These are phyloP conservation scores for Mortierella alpina DNA, from an alignment of 192 early-diverging fungal species.

Conservation along the genomic window DNA sequence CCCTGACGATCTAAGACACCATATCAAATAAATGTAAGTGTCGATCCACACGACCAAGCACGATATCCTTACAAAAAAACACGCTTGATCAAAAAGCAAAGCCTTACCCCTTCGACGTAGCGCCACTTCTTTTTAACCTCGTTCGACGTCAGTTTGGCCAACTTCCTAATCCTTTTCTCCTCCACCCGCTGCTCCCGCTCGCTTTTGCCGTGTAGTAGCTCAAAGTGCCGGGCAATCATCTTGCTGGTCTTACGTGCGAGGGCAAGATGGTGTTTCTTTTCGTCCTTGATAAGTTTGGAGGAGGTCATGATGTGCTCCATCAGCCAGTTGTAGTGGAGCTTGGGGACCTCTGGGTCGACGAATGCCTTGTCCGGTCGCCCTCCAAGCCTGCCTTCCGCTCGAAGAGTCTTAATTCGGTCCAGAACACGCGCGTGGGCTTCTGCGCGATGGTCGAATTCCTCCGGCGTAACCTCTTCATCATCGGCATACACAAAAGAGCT, in stretches of 20 bases:
- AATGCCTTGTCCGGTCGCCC: slow-evolving; percentile 50
- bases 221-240: slow-evolving; percentile 66
- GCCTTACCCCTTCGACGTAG: slow-evolving; percentile 69
- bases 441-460: slow-evolving; percentile 52
- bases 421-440: slow-evolving; percentile 55
- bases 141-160: slow-evolving; percentile 75
- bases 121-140: slow-evolving; percentile 80
- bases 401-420: slow-evolving; percentile 56
- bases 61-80: not conserved
- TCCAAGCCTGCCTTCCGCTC: slow-evolving; percentile 60
- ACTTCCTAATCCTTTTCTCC: slow-evolving; percentile 55
- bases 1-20: slow-evolving; percentile 53
- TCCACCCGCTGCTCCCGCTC: slow-evolving; percentile 55
- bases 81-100: not conserved
- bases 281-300: slow-evolving; percentile 53
- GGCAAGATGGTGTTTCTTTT: slow-evolving; percentile 53
- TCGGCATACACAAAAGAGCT: slow-evolving; percentile 68
- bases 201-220: slow-evolving; percentile 64
- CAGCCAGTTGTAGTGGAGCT: slow-evolving; percentile 59
- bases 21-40: not conserved
- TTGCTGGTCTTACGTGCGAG: slow-evolving; percentile 62
- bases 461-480: slow-evolving; percentile 69
- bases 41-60: not conserved
- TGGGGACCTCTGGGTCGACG: slow-evolving; percentile 47
- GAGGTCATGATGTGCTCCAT: slow-evolving; percentile 51